These are phyloP conservation scores for Populus hybrid DNA, from an alignment of 441 rosid species.

Conservation along the genomic window DNA sequence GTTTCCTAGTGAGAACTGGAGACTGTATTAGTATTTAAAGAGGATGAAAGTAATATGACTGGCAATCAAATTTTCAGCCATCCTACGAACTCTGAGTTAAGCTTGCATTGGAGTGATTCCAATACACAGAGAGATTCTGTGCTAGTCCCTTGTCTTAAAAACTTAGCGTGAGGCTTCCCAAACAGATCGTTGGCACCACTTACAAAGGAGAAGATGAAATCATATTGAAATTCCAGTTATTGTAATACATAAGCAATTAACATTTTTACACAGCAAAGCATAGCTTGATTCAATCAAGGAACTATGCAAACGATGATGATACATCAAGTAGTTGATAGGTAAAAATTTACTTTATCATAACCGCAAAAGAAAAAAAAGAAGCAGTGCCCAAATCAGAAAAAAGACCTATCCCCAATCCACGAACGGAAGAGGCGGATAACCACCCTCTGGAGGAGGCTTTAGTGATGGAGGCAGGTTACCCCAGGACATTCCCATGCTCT, in stretches of 20 bases:
- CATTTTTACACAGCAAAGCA: slow-evolving; percentile 5
- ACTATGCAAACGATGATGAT: background rate
- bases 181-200: no score
- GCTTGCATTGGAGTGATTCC: no score
- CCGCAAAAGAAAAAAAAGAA: background rate
- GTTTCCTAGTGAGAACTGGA: no score
- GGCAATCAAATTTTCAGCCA: no score
- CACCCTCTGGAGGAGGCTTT: slow-evolving; percentile 79
- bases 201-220: background rate
- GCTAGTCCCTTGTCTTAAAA: no score
- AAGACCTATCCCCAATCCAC: slow-evolving; percentile 75
- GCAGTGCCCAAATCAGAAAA: background rate
- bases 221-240: background rate
- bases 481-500: slow-evolving; percentile 54
- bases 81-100: no score
- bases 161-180: no score
- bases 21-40: no score
- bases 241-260: background rate
- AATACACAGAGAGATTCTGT: no score
- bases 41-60: no score
- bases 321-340: background rate
- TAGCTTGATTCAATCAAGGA: background rate
- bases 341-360: background rate
- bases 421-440: slow-evolving; percentile 60
- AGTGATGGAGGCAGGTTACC: slow-evolving; percentile 83